phyloP scores from a whole-genome alignment of 352 stramenopile genomes.

The Phytophthora lateralis region DNA sequence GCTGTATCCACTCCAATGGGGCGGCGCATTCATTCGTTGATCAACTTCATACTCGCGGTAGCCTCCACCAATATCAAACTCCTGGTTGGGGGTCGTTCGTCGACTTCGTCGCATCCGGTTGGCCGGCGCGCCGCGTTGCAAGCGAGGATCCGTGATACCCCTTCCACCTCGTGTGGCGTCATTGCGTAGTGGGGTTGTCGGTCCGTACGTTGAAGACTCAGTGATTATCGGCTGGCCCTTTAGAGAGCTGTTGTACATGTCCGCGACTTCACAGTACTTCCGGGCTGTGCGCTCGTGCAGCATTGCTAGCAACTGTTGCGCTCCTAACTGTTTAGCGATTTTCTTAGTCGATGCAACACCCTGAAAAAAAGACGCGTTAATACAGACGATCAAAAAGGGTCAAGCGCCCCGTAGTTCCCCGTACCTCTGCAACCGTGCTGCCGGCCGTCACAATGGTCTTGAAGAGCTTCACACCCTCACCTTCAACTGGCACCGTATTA shows the following conservation, averaged over 20 bases:
- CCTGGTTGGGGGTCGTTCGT: constrained; percentile 24
- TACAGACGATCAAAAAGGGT: constrained; percentile 11
- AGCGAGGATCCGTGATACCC: constrained; percentile 33
- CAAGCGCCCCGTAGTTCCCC: neutral
- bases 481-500: constrained; percentile 64
- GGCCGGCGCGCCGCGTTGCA: constrained; percentile 12
- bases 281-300: constrained; percentile 58
- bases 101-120: constrained; percentile 29
- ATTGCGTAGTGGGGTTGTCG: constrained; percentile 16
- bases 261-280: constrained; percentile 68
- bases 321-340: constrained; percentile 79
- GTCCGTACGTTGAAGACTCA: constrained; percentile 28
- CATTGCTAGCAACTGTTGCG: constrained; percentile 70
- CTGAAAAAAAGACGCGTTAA: constrained; percentile 33
- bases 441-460: constrained; percentile 82
- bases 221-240: constrained; percentile 38
- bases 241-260: constrained; percentile 67
- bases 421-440: constrained; percentile 70
- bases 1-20: constrained; percentile 35
- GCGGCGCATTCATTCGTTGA: constrained; percentile 18
- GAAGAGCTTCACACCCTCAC: constrained; percentile 68
- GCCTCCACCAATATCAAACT: constrained; percentile 31
- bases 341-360: constrained; percentile 81
- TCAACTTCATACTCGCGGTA: constrained; percentile 39
- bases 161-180: constrained; percentile 11